Evolutionary conservation across 352 stramenopile genomes (phyloP).

Genomic region (Phytopythium sindhum): DNA sequence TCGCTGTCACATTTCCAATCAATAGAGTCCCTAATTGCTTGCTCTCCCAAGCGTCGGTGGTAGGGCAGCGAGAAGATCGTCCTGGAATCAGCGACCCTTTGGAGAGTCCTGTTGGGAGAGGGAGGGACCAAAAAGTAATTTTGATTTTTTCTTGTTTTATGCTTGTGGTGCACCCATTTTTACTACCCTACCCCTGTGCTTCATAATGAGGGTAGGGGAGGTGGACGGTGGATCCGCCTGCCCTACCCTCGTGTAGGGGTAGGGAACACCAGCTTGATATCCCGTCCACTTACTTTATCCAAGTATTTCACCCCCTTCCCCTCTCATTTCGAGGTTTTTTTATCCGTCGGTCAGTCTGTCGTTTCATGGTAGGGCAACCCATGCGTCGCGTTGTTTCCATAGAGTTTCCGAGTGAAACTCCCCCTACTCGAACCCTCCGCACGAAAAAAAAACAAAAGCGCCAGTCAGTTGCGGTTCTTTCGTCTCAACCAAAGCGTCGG

Average conservation of each 20-base stretch:
- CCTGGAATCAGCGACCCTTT: no score
- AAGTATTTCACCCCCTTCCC: neutral
- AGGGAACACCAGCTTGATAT: neutral
- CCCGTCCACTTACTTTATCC: neutral
- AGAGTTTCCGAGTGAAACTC: neutral
- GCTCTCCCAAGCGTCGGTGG: no score
- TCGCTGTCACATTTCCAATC: no score
- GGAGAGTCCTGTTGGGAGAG: neutral
- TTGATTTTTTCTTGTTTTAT: neutral
- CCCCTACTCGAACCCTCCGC: neutral
- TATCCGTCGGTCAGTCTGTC: neutral
- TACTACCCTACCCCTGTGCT: neutral
- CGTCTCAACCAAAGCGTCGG: neutral
- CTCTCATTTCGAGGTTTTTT: neutral
- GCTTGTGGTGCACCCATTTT: neutral
- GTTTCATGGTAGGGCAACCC: no score
- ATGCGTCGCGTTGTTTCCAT: neutral
- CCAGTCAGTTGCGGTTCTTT: constrained; percentile 1
- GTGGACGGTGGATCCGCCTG: neutral
- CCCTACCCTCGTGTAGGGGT: neutral
- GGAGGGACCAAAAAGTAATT: constrained; percentile 2
- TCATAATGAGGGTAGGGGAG: neutral
- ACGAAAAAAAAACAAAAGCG: neutral
- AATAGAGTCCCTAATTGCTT: no score
- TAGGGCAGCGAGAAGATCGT: no score